Conservation (phyloP, 768 basidiomycete genomes). For the Hysterangium stoloniferum region DNA sequence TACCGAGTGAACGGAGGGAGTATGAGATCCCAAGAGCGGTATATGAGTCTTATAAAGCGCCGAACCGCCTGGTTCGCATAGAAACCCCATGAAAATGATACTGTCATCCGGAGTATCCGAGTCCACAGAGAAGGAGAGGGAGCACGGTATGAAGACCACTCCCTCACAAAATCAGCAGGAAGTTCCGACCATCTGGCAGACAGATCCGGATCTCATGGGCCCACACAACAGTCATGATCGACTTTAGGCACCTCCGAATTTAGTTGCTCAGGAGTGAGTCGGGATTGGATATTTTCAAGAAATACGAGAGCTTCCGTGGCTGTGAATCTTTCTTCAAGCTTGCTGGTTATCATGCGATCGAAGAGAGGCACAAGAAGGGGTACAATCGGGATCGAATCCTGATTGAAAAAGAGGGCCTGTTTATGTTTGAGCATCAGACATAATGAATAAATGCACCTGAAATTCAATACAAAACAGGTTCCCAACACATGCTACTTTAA, state of each 20-base stretch:
- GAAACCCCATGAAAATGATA: too few species aligned
- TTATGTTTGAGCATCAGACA: neutral
- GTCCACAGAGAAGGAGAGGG: neutral
- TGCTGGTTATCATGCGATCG: constrained; percentile 22
- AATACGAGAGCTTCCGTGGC: constrained; percentile 22
- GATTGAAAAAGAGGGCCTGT: neutral
- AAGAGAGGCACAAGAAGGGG: constrained; percentile 24
- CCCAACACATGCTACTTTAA: too few species aligned
- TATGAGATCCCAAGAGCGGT: too few species aligned
- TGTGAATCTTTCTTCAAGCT: constrained; percentile 20
- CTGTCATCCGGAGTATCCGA: neutral
- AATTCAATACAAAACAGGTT: constrained; percentile 13
- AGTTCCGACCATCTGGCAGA: neutral
- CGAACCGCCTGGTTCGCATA: too few species aligned
- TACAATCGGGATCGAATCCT: constrained; percentile 17
- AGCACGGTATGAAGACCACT: neutral
- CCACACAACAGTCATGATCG: too few species aligned
- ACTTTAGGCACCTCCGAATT: neutral
- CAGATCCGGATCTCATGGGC: neutral
- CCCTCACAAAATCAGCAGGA: neutral
- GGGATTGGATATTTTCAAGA: constrained; percentile 14
- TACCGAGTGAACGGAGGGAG: too few species aligned
- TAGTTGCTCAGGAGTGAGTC: neutral
- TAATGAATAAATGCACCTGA: neutral
- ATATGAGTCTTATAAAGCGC: too few species aligned